phyloP scores from a whole-genome alignment of 805 yeast genomes.

The Candida coquimbonensis region DNA sequence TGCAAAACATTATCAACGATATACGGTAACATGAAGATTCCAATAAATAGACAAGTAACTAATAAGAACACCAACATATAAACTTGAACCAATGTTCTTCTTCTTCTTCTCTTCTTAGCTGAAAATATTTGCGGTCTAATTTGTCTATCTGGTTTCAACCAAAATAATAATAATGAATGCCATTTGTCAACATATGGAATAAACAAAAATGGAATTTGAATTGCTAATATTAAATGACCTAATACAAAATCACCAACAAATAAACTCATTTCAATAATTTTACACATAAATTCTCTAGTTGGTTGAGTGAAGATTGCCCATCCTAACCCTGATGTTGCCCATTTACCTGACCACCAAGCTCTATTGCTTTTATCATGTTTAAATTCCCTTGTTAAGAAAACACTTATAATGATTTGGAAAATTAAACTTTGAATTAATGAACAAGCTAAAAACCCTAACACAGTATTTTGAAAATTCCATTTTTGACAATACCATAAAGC shows the following conservation, averaged over 20 bases:
- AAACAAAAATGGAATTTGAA: slow-evolving; percentile 46
- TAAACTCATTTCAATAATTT: slow-evolving; percentile 47
- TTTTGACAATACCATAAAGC: slow-evolving; percentile 49
- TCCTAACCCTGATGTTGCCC: slow-evolving; percentile 52
- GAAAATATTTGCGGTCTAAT: slow-evolving; percentile 40
- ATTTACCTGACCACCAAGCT: slow-evolving; percentile 70
- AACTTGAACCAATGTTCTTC: slow-evolving; percentile 28
- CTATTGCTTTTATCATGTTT: slow-evolving; percentile 45
- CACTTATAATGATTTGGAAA: slow-evolving; percentile 36
- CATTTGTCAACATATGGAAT: slow-evolving; percentile 51
- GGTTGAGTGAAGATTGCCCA: slow-evolving; percentile 51
- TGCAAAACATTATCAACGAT: slow-evolving; percentile 28
- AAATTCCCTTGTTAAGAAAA: slow-evolving; percentile 49
- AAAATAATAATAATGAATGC: slow-evolving; percentile 53
- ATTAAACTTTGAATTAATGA: slow-evolving; percentile 42
- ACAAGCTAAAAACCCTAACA: slow-evolving; percentile 48
- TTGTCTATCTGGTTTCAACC: slow-evolving; percentile 49
- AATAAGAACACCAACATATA: slow-evolving; percentile 32
- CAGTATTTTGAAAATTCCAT: slow-evolving; percentile 44
- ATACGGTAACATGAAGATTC: slow-evolving; percentile 34
- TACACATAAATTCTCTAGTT: slow-evolving; percentile 48
- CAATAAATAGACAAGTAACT: slow-evolving; percentile 23
- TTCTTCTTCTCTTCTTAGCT: slow-evolving; percentile 34
- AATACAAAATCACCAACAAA: slow-evolving; percentile 48
- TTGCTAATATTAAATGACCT: slow-evolving; percentile 44